phyloP scores from a whole-genome alignment of 108 stramenopile genomes.

The Discostella stelligeroides region DNA sequence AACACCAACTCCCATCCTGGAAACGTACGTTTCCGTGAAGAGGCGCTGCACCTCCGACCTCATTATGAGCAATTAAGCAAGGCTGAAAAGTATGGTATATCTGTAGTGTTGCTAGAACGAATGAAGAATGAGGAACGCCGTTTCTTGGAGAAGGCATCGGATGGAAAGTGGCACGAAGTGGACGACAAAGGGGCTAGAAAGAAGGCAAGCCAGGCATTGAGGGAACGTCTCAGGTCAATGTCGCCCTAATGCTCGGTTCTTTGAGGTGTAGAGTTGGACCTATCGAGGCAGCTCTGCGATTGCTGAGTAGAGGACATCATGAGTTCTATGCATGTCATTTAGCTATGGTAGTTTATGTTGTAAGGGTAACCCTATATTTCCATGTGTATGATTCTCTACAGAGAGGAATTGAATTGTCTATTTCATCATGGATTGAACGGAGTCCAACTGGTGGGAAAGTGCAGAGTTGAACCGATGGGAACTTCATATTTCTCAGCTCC shows the following conservation, averaged over 20 bases:
- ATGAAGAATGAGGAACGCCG: constrained; percentile 30
- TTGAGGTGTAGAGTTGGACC: no score
- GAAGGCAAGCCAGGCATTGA: constrained; percentile 49
- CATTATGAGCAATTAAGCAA: constrained; percentile 32
- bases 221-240: constrained; percentile 45
- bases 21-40: constrained; percentile 67
- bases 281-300: no score
- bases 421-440: no score
- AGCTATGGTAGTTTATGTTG: no score
- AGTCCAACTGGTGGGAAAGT: no score
- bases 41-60: constrained; percentile 25
- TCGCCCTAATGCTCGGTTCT: no score
- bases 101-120: constrained; percentile 29
- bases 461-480: no score
- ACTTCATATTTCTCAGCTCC: no score
- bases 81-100: constrained; percentile 47
- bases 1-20: constrained; percentile 70
- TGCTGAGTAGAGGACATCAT: neutral
- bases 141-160: constrained; percentile 45
- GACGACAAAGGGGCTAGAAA: constrained; percentile 41
- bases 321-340: no score
- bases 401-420: no score
- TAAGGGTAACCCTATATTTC: no score
- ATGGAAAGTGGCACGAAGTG: constrained; percentile 52
- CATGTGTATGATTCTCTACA: no score